Evolutionary conservation across 768 basidiomycete species (phyloP).

Genomic region (Boletus sp.): DNA sequence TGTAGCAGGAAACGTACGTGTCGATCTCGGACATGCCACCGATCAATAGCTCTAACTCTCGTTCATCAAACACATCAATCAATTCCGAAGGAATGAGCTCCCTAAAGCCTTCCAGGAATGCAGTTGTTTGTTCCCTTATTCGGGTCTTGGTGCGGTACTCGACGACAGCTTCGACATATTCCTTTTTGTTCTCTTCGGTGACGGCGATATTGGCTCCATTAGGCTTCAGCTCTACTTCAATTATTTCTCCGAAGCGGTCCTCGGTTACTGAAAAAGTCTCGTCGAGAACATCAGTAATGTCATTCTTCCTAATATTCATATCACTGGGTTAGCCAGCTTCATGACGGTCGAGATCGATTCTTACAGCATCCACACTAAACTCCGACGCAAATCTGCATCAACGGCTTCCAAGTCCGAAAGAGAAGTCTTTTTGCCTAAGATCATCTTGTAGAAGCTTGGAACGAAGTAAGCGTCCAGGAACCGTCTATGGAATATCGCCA

Average conservation of each 20-base stretch:
- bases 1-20: conserved; percentile 47
- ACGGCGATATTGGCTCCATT: conserved; percentile 61
- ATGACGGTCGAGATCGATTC: conserved; percentile 25
- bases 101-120: conserved; percentile 83
- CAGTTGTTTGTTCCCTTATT: conserved; percentile 79
- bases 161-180: conserved; percentile 76
- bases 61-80: conserved; percentile 87
- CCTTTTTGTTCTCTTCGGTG: conserved; percentile 74
- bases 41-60: conserved; percentile 85
- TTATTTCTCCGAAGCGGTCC: conserved; percentile 72
- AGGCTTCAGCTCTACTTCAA: conserved; percentile 64
- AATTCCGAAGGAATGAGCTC: conserved; percentile 84
- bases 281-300: conserved; percentile 72
- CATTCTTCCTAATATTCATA: conserved; percentile 53
- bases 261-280: conserved; percentile 72
- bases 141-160: conserved; percentile 81
- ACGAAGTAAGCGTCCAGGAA: conserved; percentile 83
- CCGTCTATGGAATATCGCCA: conserved; percentile 74
- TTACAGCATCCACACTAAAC: conserved; percentile 74
- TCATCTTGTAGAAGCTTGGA: conserved; percentile 78
- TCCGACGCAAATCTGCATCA: conserved; percentile 66
- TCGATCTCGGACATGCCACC: conserved; percentile 94
- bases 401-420: conserved; percentile 68
- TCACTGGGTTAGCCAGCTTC: neutral
- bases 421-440: conserved; percentile 57